Conservation (phyloP, 2,329 filamentous ascomycete species). For the Xylariaceae sp. region DNA sequence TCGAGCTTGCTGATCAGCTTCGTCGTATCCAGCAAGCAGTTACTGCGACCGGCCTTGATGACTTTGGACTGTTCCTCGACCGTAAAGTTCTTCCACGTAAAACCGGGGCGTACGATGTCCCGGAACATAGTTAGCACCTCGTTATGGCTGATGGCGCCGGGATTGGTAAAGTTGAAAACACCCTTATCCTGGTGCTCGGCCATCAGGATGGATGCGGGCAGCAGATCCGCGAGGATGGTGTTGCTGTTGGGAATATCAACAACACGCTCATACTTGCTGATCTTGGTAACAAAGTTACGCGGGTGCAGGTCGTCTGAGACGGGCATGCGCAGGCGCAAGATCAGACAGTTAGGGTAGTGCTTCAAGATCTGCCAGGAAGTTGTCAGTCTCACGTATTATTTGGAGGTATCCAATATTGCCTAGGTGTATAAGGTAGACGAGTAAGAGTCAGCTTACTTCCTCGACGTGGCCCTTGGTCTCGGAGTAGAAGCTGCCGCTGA, state of each 20-base stretch:
- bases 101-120: conserved; percentile 55
- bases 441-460: conserved; percentile 41
- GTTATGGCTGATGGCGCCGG: conserved; percentile 65
- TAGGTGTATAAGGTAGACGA: no score
- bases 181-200: conserved; percentile 58
- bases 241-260: conserved; percentile 66
- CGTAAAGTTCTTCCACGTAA: conserved; percentile 61
- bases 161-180: conserved; percentile 67
- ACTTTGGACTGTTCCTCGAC: conserved; percentile 62
- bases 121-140: conserved; percentile 60
- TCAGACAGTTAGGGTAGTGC: conserved; percentile 55
- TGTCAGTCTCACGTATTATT: conserved; percentile 3
- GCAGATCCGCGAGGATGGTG: conserved; percentile 59
- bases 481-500: conserved; percentile 63
- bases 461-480: conserved; percentile 62
- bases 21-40: conserved; percentile 58
- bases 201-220: conserved; percentile 55
- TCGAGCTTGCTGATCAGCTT: conserved; percentile 57
- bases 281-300: conserved; percentile 66
- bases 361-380: conserved; percentile 49
- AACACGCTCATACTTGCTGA: conserved; percentile 57
- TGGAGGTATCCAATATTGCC: background rate
- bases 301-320: conserved; percentile 62
- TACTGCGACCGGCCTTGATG: conserved; percentile 61
- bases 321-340: conserved; percentile 64